These are phyloP conservation scores for Cetradonia linearis DNA, from an alignment of 495 filamentous ascomycete species.

Conservation along the genomic window DNA sequence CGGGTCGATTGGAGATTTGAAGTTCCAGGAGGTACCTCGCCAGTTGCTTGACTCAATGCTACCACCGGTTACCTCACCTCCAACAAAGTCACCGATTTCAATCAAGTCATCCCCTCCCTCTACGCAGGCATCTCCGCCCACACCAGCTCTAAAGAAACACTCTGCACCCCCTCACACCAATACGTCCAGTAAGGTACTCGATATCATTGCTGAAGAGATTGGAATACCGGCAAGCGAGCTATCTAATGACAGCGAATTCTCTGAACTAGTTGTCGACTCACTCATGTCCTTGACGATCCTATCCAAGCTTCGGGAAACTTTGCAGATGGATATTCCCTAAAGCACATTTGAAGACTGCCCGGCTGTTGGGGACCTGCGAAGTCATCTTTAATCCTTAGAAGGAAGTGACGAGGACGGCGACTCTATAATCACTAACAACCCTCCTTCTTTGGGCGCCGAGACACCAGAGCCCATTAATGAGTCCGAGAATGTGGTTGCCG, in stretches of 20 bases:
- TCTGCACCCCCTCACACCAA: neutral
- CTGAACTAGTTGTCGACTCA: slow-evolving; percentile 42
- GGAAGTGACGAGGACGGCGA: neutral
- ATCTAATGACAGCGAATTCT: slow-evolving; percentile 36
- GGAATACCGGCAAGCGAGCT: slow-evolving; percentile 47
- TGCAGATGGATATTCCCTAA: neutral
- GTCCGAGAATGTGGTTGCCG: neutral
- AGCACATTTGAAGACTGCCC: slow-evolving; percentile 8
- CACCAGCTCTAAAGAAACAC: neutral
- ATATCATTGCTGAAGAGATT: slow-evolving; percentile 54
- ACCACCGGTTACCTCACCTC: neutral
- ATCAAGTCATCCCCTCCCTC: neutral
- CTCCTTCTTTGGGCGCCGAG: neutral
- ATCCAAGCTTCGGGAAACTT: slow-evolving; percentile 38
- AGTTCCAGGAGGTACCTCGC: slow-evolving; percentile 29
- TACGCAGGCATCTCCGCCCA: slow-evolving; percentile 26
- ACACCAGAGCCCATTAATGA: neutral
- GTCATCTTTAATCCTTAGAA: neutral
- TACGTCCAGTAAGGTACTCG: slow-evolving; percentile 36
- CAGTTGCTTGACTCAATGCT: slow-evolving; percentile 4
- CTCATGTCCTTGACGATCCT: slow-evolving; percentile 41
- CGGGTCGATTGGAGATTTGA: slow-evolving; percentile 30
- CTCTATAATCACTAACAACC: neutral
- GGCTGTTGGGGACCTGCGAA: neutral
- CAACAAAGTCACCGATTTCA: slow-evolving; percentile 29